phyloP scores from a whole-genome alignment of 345 rosid genomes.

The Kandelia obovata region DNA sequence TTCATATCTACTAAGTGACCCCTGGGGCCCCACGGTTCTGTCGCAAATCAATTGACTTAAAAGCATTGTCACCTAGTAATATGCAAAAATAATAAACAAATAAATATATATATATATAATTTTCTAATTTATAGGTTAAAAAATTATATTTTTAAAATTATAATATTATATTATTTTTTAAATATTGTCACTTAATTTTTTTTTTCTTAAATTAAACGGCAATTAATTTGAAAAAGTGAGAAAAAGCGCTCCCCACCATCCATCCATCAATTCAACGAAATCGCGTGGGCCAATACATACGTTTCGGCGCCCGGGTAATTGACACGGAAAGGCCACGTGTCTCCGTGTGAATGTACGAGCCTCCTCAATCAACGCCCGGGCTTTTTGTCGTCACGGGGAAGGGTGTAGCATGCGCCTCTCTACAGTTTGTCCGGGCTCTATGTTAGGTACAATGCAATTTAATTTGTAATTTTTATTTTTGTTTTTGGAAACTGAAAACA shows the following conservation, averaged over 20 bases:
- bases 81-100: too few species aligned
- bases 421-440: not conserved
- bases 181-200: too few species aligned
- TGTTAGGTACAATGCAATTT: too few species aligned
- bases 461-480: too few species aligned
- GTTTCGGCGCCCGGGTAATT: constrained; percentile 32
- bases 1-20: constrained; percentile 17
- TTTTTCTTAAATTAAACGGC: constrained; percentile 5
- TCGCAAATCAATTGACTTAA: constrained; percentile 7
- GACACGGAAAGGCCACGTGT: constrained; percentile 27
- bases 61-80: too few species aligned
- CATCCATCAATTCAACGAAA: constrained; percentile 21
- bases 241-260: constrained; percentile 13
- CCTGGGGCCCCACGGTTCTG: not conserved
- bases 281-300: constrained; percentile 33
- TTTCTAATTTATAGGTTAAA: too few species aligned
- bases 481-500: too few species aligned
- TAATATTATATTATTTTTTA: not conserved
- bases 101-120: too few species aligned
- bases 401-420: not conserved
- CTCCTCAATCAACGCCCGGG: not conserved
- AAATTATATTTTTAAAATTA: not conserved
- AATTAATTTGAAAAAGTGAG: constrained; percentile 16
- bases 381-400: not conserved
- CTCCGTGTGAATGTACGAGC: not conserved